Evolutionary conservation across 805 yeast species (phyloP).

Genomic region (Zygoascus ofunaensis): DNA sequence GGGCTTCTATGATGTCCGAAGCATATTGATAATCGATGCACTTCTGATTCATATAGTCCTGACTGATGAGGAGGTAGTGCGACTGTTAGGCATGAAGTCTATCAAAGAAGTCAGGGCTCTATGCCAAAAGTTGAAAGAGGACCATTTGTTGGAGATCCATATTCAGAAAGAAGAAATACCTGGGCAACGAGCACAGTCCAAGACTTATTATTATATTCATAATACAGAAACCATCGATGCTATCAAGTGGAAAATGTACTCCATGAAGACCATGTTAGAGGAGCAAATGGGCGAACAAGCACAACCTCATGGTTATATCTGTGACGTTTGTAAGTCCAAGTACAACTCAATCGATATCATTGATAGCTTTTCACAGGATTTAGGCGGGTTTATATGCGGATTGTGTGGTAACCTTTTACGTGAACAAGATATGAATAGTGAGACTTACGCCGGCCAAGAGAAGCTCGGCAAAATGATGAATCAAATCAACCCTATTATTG

Average conservation of each 20-base stretch:
- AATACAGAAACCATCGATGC: slow-evolving; percentile 91
- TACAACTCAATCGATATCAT: slow-evolving; percentile 84
- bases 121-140: slow-evolving; percentile 76
- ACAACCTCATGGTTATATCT: slow-evolving; percentile 88
- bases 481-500: slow-evolving; percentile 81
- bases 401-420: slow-evolving; percentile 67
- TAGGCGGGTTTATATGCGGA: slow-evolving; percentile 73
- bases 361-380: slow-evolving; percentile 68
- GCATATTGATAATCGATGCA: slow-evolving; percentile 79
- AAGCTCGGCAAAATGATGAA: slow-evolving; percentile 76
- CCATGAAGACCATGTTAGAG: slow-evolving; percentile 67
- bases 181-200: slow-evolving; percentile 55
- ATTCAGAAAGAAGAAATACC: slow-evolving; percentile 43
- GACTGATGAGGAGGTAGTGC: slow-evolving; percentile 83
- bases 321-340: slow-evolving; percentile 75
- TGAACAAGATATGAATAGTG: slow-evolving; percentile 83
- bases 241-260: slow-evolving; percentile 91
- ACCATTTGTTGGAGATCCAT: slow-evolving; percentile 60
- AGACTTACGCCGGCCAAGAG: slow-evolving; percentile 72
- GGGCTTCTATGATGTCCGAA: slow-evolving; percentile 80
- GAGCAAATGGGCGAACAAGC: slow-evolving; percentile 76
- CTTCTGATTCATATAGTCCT: slow-evolving; percentile 78
- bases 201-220: slow-evolving; percentile 81
- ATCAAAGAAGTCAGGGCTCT: slow-evolving; percentile 71
- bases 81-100: slow-evolving; percentile 70